phyloP scores from a whole-genome alignment of 1,139 yeast genomes.

The Debaryomyces psychrophilus region DNA sequence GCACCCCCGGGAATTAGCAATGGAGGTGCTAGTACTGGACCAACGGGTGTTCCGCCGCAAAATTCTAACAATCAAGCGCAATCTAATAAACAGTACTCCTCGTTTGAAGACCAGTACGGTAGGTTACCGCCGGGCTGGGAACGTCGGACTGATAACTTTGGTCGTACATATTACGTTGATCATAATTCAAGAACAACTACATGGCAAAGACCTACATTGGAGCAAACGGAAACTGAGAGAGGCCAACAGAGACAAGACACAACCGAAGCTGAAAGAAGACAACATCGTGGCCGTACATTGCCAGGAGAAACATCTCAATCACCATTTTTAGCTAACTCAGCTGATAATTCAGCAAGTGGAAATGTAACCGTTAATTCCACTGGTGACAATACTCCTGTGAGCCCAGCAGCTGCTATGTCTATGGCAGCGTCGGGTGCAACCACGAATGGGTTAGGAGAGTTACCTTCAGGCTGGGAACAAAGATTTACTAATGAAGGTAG shows the following conservation, averaged over 20 bases:
- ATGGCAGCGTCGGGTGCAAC: constrained; percentile 91
- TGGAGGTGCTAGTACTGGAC: constrained; percentile 12
- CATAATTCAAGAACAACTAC: constrained; percentile 97
- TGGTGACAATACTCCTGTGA: constrained; percentile 52
- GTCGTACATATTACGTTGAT: constrained; percentile 96
- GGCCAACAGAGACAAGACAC: constrained; percentile 60
- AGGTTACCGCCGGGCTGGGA: constrained; percentile 99
- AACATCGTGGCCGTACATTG: constrained; percentile 86
- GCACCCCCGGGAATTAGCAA: constrained; percentile 11
- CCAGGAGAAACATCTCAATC: constrained; percentile 69
- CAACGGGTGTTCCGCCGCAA: constrained; percentile 17
- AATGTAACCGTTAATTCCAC: constrained; percentile 50
- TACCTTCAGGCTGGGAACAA: constrained; percentile 99
- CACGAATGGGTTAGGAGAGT: constrained; percentile 93
- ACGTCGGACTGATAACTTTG: constrained; percentile 94
- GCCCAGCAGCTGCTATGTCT: constrained; percentile 73
- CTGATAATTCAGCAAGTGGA: constrained; percentile 38
- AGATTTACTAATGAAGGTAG: constrained; percentile 97
- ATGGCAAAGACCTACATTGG: constrained; percentile 92
- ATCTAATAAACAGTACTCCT: constrained; percentile 67
- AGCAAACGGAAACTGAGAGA: constrained; percentile 68
- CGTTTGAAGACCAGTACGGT: constrained; percentile 96
- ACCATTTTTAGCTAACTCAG: constrained; percentile 31
- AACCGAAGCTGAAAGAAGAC: constrained; percentile 87
- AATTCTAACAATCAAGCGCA: constrained; percentile 14